Evolutionary conservation across 2,329 filamentous ascomycete genomes (phyloP).

Genomic region (Penicillium vulpinum): DNA sequence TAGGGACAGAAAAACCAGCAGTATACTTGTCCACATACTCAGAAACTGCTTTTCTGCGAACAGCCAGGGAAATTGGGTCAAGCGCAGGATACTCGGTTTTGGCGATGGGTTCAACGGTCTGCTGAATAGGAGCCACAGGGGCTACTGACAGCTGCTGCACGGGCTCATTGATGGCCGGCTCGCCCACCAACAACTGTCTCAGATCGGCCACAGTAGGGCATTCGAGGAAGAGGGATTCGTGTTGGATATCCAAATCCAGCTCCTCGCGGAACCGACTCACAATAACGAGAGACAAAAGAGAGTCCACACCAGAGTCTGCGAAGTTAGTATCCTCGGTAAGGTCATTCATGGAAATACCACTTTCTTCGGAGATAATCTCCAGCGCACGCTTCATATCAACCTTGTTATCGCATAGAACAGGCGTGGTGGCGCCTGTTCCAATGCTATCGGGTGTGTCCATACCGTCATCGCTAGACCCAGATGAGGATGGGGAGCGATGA

Average conservation of each 20-base stretch:
- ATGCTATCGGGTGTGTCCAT: no score
- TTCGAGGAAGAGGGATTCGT: not conserved
- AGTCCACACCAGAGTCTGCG: constrained; percentile 17
- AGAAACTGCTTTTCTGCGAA: not conserved
- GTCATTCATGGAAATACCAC: constrained; percentile 8
- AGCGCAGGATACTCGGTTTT: not conserved
- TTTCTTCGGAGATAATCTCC: constrained; percentile 19
- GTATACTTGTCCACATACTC: not conserved
- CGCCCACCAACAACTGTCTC: not conserved
- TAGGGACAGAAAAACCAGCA: not conserved
- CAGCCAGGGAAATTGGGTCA: not conserved
- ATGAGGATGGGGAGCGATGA: no score
- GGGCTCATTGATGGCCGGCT: no score
- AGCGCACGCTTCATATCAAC: not conserved
- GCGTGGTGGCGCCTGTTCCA: no score
- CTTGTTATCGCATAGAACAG: no score
- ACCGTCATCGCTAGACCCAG: not conserved
- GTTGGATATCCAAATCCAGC: constrained; percentile 2
- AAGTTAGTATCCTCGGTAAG: constrained; percentile 10
- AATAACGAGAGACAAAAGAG: constrained; percentile 13
- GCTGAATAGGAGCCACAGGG: no score
- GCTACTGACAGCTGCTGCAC: no score
- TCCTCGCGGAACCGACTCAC: constrained; percentile 14
- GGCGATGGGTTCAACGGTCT: no score
- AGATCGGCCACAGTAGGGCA: constrained; percentile 3